Evolutionary conservation across 768 basidiomycete genomes (phyloP).

Genomic region (Collybia sordida): DNA sequence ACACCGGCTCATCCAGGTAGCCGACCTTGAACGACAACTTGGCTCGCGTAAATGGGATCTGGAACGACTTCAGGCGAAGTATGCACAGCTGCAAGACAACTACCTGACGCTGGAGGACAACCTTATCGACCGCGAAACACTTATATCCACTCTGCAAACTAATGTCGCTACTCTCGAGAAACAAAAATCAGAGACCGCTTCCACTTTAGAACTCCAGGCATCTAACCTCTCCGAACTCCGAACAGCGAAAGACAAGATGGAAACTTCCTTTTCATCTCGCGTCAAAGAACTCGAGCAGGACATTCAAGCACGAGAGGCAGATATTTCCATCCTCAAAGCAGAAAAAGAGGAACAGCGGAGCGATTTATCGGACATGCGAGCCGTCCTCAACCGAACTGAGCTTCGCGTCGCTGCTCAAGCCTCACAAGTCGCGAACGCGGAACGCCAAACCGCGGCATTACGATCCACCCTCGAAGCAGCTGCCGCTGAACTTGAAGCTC

Average conservation of each 20-base stretch:
- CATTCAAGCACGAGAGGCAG: slow-evolving; percentile 14
- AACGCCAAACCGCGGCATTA: slow-evolving; percentile 5
- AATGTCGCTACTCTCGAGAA: slow-evolving; percentile 16
- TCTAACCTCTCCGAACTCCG: slow-evolving; percentile 13
- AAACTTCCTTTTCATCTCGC: slow-evolving; percentile 11
- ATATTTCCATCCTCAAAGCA: slow-evolving; percentile 7
- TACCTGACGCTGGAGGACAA: slow-evolving; percentile 13
- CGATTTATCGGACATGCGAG: slow-evolving; percentile 14
- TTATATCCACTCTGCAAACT: slow-evolving; percentile 20
- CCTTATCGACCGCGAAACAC: slow-evolving; percentile 23
- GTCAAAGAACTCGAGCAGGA: slow-evolving; percentile 10
- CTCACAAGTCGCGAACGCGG: slow-evolving; percentile 8
- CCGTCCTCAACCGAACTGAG: slow-evolving; percentile 7
- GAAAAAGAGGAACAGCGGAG: slow-evolving; percentile 11
- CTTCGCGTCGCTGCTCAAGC: slow-evolving; percentile 5
- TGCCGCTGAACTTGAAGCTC: not conserved
- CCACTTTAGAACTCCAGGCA: slow-evolving; percentile 7
- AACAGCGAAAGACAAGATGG: slow-evolving; percentile 12
- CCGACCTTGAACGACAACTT: slow-evolving; percentile 18
- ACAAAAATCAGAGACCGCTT: slow-evolving; percentile 10
- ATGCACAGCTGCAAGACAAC: slow-evolving; percentile 17
- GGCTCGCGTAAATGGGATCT: slow-evolving; percentile 11
- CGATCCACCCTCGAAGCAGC: not conserved
- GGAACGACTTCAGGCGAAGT: slow-evolving; percentile 16
- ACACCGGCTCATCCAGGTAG: slow-evolving; percentile 11